Conservation (phyloP, 2,329 filamentous ascomycete species). For the Cadophora malorum region DNA sequence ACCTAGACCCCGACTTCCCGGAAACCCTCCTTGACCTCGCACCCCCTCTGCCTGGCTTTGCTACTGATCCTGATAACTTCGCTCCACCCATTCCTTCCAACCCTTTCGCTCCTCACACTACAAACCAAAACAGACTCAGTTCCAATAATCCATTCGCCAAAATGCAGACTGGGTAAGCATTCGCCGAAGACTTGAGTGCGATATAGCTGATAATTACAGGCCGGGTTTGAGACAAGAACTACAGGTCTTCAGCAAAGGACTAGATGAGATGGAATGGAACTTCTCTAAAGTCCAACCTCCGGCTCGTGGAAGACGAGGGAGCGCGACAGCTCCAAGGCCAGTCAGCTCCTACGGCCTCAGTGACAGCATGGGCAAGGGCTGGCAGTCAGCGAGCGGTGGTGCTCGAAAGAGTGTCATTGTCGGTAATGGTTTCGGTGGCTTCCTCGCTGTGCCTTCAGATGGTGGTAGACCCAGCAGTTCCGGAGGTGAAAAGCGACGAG, state of each 20-base stretch:
- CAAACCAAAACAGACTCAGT: constrained; percentile 38
- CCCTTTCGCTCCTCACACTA: constrained; percentile 28
- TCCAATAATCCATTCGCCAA: constrained; percentile 46
- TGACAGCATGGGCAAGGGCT: constrained; percentile 49
- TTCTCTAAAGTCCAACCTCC: constrained; percentile 65
- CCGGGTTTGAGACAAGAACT: constrained; percentile 60
- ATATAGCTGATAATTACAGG: constrained; percentile 14
- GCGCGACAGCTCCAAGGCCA: constrained; percentile 49
- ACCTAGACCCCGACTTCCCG: constrained; percentile 74
- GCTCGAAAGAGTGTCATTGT: constrained; percentile 67
- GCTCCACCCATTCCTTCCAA: constrained; percentile 32
- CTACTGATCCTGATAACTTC: constrained; percentile 45
- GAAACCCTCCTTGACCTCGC: constrained; percentile 74
- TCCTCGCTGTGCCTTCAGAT: constrained; percentile 66
- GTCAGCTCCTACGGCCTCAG: constrained; percentile 51
- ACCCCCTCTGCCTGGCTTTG: constrained; percentile 64
- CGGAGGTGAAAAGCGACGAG: constrained; percentile 38
- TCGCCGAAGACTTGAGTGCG: not conserved
- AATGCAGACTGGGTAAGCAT: constrained; percentile 30
- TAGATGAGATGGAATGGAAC: constrained; percentile 72
- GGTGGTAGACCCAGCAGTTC: constrained; percentile 42
- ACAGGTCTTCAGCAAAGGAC: constrained; percentile 69
- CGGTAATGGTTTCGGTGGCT: constrained; percentile 71
- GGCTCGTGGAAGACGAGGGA: constrained; percentile 46
- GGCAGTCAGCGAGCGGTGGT: constrained; percentile 55